These are phyloP conservation scores for Yamadazyma mexicana DNA, from an alignment of 1,139 yeast species.

Conservation along the genomic window DNA sequence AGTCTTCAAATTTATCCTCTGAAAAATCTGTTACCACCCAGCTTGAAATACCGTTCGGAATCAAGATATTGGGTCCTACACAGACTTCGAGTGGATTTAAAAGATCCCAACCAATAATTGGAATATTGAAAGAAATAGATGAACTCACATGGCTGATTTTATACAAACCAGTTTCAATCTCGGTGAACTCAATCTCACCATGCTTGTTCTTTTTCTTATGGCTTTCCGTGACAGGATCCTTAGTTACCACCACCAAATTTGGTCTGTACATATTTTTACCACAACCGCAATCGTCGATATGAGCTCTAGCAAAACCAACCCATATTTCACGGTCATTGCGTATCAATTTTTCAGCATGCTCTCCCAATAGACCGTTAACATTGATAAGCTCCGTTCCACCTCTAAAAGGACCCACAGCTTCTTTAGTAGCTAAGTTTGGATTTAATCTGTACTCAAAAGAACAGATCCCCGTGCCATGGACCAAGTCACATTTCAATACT, in stretches of 20 bases:
- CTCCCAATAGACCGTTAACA: constrained; percentile 21
- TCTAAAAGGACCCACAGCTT: constrained; percentile 33
- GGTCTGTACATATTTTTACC: constrained; percentile 38
- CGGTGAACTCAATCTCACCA: constrained; percentile 11
- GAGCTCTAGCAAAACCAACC: constrained; percentile 41
- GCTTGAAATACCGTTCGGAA: constrained; percentile 40
- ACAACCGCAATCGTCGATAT: constrained; percentile 36
- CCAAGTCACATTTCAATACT: constrained; percentile 33
- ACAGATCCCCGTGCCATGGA: constrained; percentile 25
- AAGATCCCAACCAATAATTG: constrained; percentile 32
- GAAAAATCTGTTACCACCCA: constrained; percentile 22
- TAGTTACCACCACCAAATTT: constrained; percentile 28
- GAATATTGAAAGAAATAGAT: constrained; percentile 35
- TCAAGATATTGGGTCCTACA: constrained; percentile 30
- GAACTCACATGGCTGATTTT: constrained; percentile 34
- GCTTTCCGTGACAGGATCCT: constrained; percentile 13
- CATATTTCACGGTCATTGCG: constrained; percentile 27
- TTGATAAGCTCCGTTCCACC: constrained; percentile 40
- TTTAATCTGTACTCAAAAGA: constrained; percentile 24
- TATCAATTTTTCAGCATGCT: constrained; percentile 9
- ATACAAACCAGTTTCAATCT: constrained; percentile 15
- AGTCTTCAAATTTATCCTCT: constrained; percentile 21
- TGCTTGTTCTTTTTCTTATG: constrained; percentile 9
- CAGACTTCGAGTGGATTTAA: constrained; percentile 27
- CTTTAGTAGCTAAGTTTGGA: constrained; percentile 15